Conservation (phyloP, 176 grass and related monocot species). For the Oryza coarctata region DNA sequence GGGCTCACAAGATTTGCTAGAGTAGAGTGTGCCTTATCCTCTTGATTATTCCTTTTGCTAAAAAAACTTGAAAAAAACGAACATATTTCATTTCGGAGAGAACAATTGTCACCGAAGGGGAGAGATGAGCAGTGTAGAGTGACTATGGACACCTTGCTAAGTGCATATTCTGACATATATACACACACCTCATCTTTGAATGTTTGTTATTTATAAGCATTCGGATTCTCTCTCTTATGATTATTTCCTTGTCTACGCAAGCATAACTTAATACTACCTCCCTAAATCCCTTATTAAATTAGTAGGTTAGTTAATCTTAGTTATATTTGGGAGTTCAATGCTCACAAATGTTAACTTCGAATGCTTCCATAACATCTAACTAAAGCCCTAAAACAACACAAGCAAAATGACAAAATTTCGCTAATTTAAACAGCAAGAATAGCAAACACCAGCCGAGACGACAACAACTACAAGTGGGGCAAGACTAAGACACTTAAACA, state of each 20-base stretch:
- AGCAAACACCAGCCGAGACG: background rate
- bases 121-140: too few relatives aligned
- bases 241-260: background rate
- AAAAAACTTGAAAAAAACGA: background rate
- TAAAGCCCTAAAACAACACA: background rate
- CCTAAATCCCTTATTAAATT: too few relatives aligned
- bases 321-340: too few relatives aligned
- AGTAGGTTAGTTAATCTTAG: too few relatives aligned
- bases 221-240: background rate
- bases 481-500: background rate
- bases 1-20: background rate
- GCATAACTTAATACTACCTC: background rate
- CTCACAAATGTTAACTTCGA: too few relatives aligned
- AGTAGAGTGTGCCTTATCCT: background rate
- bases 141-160: too few relatives aligned
- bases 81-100: too few relatives aligned
- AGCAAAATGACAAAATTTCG: too few relatives aligned
- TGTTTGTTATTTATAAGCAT: background rate
- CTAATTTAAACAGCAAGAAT: background rate
- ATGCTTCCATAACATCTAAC: too few relatives aligned
- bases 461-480: background rate
- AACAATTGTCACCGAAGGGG: too few relatives aligned
- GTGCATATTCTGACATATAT: too few relatives aligned
- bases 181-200: too few relatives aligned
- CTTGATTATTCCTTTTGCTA: background rate